A percentile compares a stretch with the other conserved stretches of the same genome.
Evolutionary conservation across 1,139 yeast genomes (phyloP).

Genomic region (Blastobotrys serpentis): DNA sequence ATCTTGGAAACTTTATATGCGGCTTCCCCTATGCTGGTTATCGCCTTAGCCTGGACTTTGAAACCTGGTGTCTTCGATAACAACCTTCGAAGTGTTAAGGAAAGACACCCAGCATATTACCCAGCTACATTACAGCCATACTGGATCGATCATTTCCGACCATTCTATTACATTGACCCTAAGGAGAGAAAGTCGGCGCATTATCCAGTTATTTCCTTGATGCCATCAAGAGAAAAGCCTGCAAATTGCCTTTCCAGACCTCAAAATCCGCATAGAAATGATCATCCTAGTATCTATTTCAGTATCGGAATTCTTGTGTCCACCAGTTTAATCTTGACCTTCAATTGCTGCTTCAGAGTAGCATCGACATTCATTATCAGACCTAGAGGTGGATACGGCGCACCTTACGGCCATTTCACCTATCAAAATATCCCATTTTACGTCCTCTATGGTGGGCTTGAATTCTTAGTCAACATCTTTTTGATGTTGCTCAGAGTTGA

Average conservation of each 20-base stretch:
- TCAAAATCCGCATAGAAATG: slow-evolving; percentile 8
- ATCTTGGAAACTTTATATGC: slow-evolving; percentile 58
- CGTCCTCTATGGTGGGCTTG: slow-evolving; percentile 65
- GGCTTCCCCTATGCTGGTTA: slow-evolving; percentile 51
- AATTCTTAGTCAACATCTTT: slow-evolving; percentile 53
- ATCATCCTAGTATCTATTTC: slow-evolving; percentile 12
- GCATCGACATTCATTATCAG: slow-evolving; percentile 50
- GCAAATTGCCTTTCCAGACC: slow-evolving; percentile 14
- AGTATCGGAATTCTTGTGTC: slow-evolving; percentile 42
- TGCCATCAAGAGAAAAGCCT: slow-evolving; percentile 14
- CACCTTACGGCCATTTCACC: slow-evolving; percentile 42
- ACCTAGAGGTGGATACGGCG: slow-evolving; percentile 31
- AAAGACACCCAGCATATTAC: slow-evolving; percentile 34
- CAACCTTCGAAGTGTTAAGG: slow-evolving; percentile 42
- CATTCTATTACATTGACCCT: slow-evolving; percentile 40
- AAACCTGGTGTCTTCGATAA: slow-evolving; percentile 50
- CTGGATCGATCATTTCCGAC: slow-evolving; percentile 71
- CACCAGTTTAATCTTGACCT: slow-evolving; percentile 53
- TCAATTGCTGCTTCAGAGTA: slow-evolving; percentile 57
- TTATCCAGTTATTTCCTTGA: slow-evolving; percentile 11
- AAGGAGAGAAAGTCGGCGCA: slow-evolving; percentile 27
- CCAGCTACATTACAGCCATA: slow-evolving; percentile 65
- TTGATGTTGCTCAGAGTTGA: slow-evolving; percentile 66
- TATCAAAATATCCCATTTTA: slow-evolving; percentile 59
- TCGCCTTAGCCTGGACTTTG: slow-evolving; percentile 52